phyloP scores from a whole-genome alignment of 1,284 basidiomycete species.

The Sporisorium exsertum region DNA sequence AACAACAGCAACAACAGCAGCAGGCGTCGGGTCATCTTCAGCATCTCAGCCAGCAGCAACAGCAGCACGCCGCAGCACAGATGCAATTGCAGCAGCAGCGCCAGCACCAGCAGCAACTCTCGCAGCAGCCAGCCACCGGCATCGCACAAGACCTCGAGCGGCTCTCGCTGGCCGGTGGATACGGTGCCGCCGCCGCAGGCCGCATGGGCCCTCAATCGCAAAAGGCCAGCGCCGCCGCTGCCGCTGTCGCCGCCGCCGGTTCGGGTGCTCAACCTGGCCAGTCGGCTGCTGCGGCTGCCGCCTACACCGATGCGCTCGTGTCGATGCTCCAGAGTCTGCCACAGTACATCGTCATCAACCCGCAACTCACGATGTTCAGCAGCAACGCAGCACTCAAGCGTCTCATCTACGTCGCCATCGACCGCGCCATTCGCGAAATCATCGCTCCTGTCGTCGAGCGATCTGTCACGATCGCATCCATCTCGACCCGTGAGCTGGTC shows the following conservation, averaged over 20 bases:
- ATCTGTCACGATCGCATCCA: slow-evolving; percentile 98
- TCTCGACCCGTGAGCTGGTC: slow-evolving; percentile 94
- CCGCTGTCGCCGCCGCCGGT: slow-evolving; percentile 48
- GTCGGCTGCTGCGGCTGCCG: slow-evolving; percentile 62
- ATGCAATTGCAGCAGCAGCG: slow-evolving; percentile 48
- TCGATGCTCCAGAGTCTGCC: slow-evolving; percentile 81
- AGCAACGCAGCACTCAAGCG: slow-evolving; percentile 88
- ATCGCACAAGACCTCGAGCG: slow-evolving; percentile 59
- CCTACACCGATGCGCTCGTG: slow-evolving; percentile 73
- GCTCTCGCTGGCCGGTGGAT: slow-evolving; percentile 50
- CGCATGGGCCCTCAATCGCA: slow-evolving; percentile 40
- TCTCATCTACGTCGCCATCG: slow-evolving; percentile 89
- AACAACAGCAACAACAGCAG: slow-evolving; percentile 44
- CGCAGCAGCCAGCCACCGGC: slow-evolving; percentile 45
- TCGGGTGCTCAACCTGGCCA: slow-evolving; percentile 44
- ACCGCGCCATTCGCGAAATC: slow-evolving; percentile 96
- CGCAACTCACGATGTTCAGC: slow-evolving; percentile 75
- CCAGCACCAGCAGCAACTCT: slow-evolving; percentile 52
- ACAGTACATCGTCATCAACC: slow-evolving; percentile 82
- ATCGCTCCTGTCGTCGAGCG: slow-evolving; percentile 97
- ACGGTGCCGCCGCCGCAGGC: slow-evolving; percentile 37
- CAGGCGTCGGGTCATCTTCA: slow-evolving; percentile 39
- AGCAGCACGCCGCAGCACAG: slow-evolving; percentile 41
- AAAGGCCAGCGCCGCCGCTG: slow-evolving; percentile 45
- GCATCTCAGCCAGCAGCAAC: slow-evolving; percentile 54